Evolutionary conservation across 768 basidiomycete genomes (phyloP).

Genomic region (Mycena indigotica): DNA sequence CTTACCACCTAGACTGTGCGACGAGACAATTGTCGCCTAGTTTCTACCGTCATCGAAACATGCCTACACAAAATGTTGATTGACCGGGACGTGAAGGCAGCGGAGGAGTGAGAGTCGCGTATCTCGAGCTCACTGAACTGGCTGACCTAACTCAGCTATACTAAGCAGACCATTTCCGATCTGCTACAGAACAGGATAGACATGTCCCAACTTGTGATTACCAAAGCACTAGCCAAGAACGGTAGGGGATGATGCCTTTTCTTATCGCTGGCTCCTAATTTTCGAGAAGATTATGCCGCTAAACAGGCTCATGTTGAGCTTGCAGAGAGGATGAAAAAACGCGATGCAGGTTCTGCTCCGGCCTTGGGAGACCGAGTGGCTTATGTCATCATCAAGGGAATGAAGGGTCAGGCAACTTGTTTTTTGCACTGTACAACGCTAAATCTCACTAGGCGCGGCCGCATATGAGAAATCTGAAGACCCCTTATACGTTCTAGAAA

Average conservation of each 20-base stretch:
- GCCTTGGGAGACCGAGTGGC: conserved; percentile 98
- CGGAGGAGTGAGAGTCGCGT: conserved; percentile 72
- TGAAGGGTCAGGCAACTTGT: conserved; percentile 66
- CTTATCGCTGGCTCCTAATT: neutral
- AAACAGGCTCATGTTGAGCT: conserved; percentile 98
- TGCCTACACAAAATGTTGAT: conserved; percentile 98
- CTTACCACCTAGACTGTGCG: conserved; percentile 76
- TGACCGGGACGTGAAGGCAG: conserved; percentile 89
- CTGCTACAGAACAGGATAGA: conserved; percentile 95
- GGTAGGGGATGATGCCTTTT: conserved; percentile 50
- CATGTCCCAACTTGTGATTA: conserved; percentile 99
- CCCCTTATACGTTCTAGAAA: conserved; percentile 94
- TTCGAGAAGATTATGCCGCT: conserved; percentile 74
- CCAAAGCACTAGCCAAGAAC: conserved; percentile 91
- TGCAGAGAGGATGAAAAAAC: conserved; percentile 92
- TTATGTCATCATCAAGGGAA: conserved; percentile 96
- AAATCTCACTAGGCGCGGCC: conserved; percentile 73
- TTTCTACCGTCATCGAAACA: conserved; percentile 97
- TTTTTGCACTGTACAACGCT: neutral
- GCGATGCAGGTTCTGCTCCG: conserved; percentile 97
- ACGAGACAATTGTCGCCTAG: conserved; percentile 97
- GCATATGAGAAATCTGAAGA: conserved; percentile 99
- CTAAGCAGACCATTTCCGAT: conserved; percentile 91
- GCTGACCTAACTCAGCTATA: conserved; percentile 59
- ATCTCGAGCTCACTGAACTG: conserved; percentile 1